Evolutionary conservation across 768 basidiomycete species (phyloP), one percentile per base, ranked within the genome.

Genomic region (Mycena latifolia): DNA sequence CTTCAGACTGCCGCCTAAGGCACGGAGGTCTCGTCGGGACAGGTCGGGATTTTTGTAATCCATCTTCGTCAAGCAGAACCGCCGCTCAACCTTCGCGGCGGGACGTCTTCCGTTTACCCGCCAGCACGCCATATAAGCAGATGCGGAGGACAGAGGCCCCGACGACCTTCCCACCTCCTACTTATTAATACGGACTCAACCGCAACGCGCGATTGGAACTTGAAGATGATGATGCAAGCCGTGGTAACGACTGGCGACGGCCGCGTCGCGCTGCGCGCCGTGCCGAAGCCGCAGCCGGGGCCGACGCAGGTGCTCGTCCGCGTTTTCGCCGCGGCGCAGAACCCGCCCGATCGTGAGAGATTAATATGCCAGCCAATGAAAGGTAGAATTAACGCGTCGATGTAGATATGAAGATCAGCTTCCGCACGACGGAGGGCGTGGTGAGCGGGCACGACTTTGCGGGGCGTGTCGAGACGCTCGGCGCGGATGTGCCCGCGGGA

Each of bases 391-490:
- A 14, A 37, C 31, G 31, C 31, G 31, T 5, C 31, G n/a, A n/a
- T n/a, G 37, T 14, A 37, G 72, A 66, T 55, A 69, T 71, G 58
- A 72, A 65, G 8, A 59, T 73, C 52, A 39, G 33, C 20, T 55
- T 63, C 47, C 65, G 70, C 51, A 59, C 54, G 33, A 63, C 55
- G 53, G 55, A 69, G 54, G 73, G 70, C 31, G 61, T 73, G 29
- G 61, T 74, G 55, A 47, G 69, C 37, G 75, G 73, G 37, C 70
- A 70, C 50, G 75, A 76, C 55, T 74, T 74, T 55, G 69, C 75
- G 20, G 75, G 75, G 24, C 61, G 66, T 18, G 67, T 76, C 22
- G 68, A 67, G 41, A 62, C 50, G 6, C 53, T 75, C 28, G 75
- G 73, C 39, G 52, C 63, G 27, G 71, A 66, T 28, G 71, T 75